Evolutionary conservation across 768 basidiomycete species (phyloP).

Genomic region (Suillus variegatus): DNA sequence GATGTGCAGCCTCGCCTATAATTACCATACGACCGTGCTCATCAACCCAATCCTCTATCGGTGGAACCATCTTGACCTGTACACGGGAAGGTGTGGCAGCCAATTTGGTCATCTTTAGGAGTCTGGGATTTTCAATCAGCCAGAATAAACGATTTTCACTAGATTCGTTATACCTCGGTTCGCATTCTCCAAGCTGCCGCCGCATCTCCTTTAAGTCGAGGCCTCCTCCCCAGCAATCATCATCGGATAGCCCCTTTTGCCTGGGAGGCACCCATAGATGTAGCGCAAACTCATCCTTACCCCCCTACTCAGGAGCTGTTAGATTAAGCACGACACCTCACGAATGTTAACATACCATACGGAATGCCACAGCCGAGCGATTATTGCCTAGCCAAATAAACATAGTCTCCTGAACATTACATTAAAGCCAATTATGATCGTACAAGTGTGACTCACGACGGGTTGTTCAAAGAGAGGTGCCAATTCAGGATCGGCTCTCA

Average conservation of each 20-base stretch:
- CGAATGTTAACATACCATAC: slow-evolving; percentile 18
- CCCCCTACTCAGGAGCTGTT: slow-evolving; percentile 33
- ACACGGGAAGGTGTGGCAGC: slow-evolving; percentile 36
- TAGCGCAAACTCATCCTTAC: slow-evolving; percentile 35
- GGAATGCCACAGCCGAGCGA: slow-evolving; percentile 22
- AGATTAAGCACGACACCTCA: not conserved
- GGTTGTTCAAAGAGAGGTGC: slow-evolving; percentile 27
- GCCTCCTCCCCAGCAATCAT: slow-evolving; percentile 35
- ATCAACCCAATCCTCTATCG: slow-evolving; percentile 52
- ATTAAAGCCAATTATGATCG: too few relatives aligned
- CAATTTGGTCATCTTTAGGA: slow-evolving; percentile 39
- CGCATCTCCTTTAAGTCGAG: slow-evolving; percentile 35
- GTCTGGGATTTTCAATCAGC: slow-evolving; percentile 23
- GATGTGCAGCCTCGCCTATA: slow-evolving; percentile 65
- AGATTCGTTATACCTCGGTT: slow-evolving; percentile 36
- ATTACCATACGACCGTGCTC: slow-evolving; percentile 47
- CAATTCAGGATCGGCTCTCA: slow-evolving; percentile 44
- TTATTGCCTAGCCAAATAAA: slow-evolving; percentile 25
- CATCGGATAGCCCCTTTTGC: slow-evolving; percentile 27
- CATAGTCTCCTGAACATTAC: slow-evolving; percentile 11
- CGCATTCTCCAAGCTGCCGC: slow-evolving; percentile 30
- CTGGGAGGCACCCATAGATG: slow-evolving; percentile 32
- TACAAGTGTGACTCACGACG: slow-evolving; percentile 17
- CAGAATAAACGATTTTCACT: not conserved
- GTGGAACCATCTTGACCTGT: slow-evolving; percentile 38